These are phyloP conservation scores for Penicillium sclerotigenum DNA, from an alignment of 2,329 filamentous ascomycete species.

Conservation along the genomic window DNA sequence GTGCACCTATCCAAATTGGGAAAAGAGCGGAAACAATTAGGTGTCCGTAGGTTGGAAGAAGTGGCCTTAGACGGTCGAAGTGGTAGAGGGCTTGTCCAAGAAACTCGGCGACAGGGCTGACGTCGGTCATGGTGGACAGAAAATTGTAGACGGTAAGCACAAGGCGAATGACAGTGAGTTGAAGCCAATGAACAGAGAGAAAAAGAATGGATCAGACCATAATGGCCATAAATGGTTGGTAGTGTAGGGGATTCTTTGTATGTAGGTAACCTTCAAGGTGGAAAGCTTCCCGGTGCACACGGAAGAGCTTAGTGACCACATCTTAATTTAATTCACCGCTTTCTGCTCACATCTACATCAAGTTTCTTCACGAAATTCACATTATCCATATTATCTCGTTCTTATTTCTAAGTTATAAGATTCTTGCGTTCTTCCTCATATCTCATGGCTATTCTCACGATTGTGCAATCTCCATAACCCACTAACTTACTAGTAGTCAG, in stretches of 20 bases:
- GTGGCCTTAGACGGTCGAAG: conserved; percentile 42
- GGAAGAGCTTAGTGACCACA: neutral
- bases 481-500: too few relatives aligned
- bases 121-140: conserved; percentile 29
- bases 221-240: neutral
- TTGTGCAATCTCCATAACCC: neutral
- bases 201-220: conserved; percentile 15
- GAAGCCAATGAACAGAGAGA: neutral
- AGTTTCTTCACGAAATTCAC: too few relatives aligned
- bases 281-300: conserved; percentile 6
- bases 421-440: neutral
- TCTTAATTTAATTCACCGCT: neutral
- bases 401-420: neutral
- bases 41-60: conserved; percentile 59
- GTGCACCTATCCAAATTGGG: conserved; percentile 79
- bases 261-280: conserved; percentile 15
- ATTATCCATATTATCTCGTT: too few relatives aligned
- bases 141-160: neutral
- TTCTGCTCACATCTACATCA: neutral
- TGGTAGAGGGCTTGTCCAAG: conserved; percentile 45
- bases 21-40: conserved; percentile 68
- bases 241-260: conserved; percentile 8
- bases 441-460: neutral
- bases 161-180: neutral
- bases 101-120: conserved; percentile 39